These are phyloP conservation scores for Saccharomycopsis capsularis DNA, from an alignment of 805 yeast genomes.

Conservation along the genomic window DNA sequence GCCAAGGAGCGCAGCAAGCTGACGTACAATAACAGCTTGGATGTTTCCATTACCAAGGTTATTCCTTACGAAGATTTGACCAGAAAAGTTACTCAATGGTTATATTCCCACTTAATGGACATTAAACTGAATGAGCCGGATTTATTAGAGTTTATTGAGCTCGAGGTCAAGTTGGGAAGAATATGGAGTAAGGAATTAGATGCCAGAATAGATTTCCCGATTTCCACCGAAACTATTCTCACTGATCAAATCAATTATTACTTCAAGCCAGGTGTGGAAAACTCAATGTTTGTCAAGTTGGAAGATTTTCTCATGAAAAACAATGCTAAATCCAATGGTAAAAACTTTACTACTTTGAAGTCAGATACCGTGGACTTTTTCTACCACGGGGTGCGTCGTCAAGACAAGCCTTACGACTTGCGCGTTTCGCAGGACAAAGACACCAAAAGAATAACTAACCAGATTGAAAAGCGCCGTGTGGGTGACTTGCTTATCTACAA, in stretches of 20 bases:
- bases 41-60: constrained; percentile 58
- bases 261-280: constrained; percentile 62
- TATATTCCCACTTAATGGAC: constrained; percentile 73
- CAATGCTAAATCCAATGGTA: constrained; percentile 43
- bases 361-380: constrained; percentile 57
- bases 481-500: constrained; percentile 63
- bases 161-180: constrained; percentile 70
- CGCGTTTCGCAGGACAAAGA: constrained; percentile 62
- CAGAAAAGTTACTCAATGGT: constrained; percentile 80
- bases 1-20: constrained; percentile 1
- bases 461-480: constrained; percentile 68
- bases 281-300: constrained; percentile 51
- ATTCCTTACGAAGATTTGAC: constrained; percentile 77
- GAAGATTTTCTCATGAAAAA: constrained; percentile 48
- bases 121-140: constrained; percentile 39
- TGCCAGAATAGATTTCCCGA: constrained; percentile 55
- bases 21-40: constrained; percentile 11
- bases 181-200: constrained; percentile 60
- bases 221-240: constrained; percentile 59
- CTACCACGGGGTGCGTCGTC: constrained; percentile 54
- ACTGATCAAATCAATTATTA: constrained; percentile 49
- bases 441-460: constrained; percentile 60
- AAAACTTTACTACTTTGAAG: constrained; percentile 52
- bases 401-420: constrained; percentile 56
- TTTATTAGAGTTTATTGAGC: constrained; percentile 50